Base-by-base conservation (phyloP, 2,329 filamentous ascomycete genomes). In the Xylaria polymorpha region DNA sequence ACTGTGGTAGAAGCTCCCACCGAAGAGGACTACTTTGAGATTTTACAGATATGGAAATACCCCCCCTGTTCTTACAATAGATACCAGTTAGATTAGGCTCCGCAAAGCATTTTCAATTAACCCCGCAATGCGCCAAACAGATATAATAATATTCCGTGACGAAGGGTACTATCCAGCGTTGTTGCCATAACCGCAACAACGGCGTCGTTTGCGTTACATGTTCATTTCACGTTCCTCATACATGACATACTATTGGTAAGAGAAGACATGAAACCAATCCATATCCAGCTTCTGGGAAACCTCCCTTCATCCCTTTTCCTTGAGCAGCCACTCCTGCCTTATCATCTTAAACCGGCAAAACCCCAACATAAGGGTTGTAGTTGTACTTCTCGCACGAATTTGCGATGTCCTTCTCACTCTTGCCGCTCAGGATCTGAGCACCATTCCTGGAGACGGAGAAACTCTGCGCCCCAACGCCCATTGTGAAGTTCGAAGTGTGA, bases 391-490 rank as follows among this genome's bases (percentile, higher is more conserved):
- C 55, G 41, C 64, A 69, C 1, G 64, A 67, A 32, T 32, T 50
- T 29, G 44, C 50, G 20, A 69, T 67, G 0, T 61, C 44, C 39
- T 63, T 67, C 51, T 50, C 46, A 8, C 64, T 64, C 2, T 44
- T 57, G 10, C 67, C 64, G 12, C 67, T 51, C 29, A 67, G 15
- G 18, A 69, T 60, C 12, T 44, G 20, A 4, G 20, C 32, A 5
- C 64, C 67, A 10, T 64, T 59, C 39, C 53, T 50, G 25, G 51
- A 59, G 53, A 69, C 29, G 0, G 64, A 46, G 55, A 69, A 69
- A n/a, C 43, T 67, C 46, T 69, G 67, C 25, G 22, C 8, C 9
- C 64, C 64, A 22, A 64, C 50, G 29, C 68, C 64, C 64, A 70
- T 67, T 12, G 65, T 64, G 48, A 70, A 68, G 37, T 70, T 64